Evolutionary conservation across 2,329 filamentous ascomycete species (phyloP), one percentile per base, ranked within the genome.

Genomic region (Cytospora leucostoma): DNA sequence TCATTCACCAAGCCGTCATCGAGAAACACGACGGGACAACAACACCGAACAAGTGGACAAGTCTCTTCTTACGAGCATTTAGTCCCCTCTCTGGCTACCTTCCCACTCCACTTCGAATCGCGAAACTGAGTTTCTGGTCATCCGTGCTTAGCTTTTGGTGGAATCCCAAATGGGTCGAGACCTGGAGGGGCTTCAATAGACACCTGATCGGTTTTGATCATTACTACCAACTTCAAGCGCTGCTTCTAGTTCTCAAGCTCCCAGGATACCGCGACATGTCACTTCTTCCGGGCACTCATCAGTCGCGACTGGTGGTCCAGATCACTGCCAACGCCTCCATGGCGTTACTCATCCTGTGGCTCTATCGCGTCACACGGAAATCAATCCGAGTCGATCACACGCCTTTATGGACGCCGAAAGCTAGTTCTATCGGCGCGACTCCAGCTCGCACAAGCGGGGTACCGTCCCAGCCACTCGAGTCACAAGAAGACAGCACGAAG

Each of bases 101-200:
- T 7, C 83, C 82, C 11, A 70, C 69, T 0, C 68, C 75, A 1
- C 76, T 78, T 4, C 68, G 70, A 7, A 68, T 84, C 52, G 76
- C 83, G 37, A 77, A 77, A 59, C 79, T 79, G 70, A 78, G 82
- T 21, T 74, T 88, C 21, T 68, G 75, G 59, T 74, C 81, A 13
- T 82, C 82, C 40, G 67, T 85, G 3, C 68, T 82, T 19, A 82
- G 86, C 3, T 74, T 82, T 13, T 89, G 86, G 82, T 91, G 89
- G 89, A 91, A 91, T 66, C 87, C 88, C 0, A 83, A 82, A 64
- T 84, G 90, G 67, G 80, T 84, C 38, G 80, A 88, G 68, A 83
- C 82, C 4, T 78, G 80, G 38, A 79, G 83, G n/a, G 87, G 85
- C 61, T 89, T 83, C 71, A 84, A 80, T 34, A 81, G 77, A 66